Evolutionary conservation across 768 basidiomycete genomes (phyloP).

Genomic region (Leccinum rimulosum): DNA sequence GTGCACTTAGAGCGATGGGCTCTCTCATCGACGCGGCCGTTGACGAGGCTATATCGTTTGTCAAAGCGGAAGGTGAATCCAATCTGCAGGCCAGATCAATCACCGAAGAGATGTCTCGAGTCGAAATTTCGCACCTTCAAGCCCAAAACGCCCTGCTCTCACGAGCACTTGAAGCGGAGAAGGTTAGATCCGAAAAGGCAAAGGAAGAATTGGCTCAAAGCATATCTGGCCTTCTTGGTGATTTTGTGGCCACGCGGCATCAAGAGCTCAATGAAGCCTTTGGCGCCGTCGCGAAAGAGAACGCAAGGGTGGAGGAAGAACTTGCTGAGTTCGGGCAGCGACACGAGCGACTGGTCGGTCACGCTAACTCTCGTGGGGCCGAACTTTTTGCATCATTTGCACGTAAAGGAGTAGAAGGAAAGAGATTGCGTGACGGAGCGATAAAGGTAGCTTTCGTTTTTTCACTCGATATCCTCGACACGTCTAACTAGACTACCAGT

Average conservation of each 20-base stretch:
- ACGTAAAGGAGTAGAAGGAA: constrained; percentile 47
- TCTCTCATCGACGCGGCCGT: constrained; percentile 60
- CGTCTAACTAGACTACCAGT: constrained; percentile 35
- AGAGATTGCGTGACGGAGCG: constrained; percentile 54
- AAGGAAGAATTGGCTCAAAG: constrained; percentile 75
- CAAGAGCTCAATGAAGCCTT: constrained; percentile 59
- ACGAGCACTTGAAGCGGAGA: constrained; percentile 64
- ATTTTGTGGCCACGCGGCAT: constrained; percentile 69
- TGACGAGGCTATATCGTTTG: constrained; percentile 54
- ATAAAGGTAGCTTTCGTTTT: constrained; percentile 46
- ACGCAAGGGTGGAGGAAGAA: constrained; percentile 51
- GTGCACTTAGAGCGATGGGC: constrained; percentile 56
- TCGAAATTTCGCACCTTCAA: constrained; percentile 60
- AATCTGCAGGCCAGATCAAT: constrained; percentile 48
- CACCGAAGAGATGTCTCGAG: constrained; percentile 43
- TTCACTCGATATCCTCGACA: not conserved
- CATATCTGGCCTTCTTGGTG: constrained; percentile 67
- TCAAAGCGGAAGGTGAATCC: constrained; percentile 52
- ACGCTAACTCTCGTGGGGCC: constrained; percentile 39
- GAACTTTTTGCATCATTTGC: constrained; percentile 42
- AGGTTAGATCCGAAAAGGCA: constrained; percentile 59
- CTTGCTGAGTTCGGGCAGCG: constrained; percentile 46
- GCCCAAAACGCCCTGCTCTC: constrained; percentile 68
- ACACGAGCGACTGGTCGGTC: constrained; percentile 46
- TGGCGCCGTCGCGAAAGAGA: constrained; percentile 49